phyloP scores from a whole-genome alignment of 2,329 filamentous ascomycete species.

The Tolypocladium pustulatum region DNA sequence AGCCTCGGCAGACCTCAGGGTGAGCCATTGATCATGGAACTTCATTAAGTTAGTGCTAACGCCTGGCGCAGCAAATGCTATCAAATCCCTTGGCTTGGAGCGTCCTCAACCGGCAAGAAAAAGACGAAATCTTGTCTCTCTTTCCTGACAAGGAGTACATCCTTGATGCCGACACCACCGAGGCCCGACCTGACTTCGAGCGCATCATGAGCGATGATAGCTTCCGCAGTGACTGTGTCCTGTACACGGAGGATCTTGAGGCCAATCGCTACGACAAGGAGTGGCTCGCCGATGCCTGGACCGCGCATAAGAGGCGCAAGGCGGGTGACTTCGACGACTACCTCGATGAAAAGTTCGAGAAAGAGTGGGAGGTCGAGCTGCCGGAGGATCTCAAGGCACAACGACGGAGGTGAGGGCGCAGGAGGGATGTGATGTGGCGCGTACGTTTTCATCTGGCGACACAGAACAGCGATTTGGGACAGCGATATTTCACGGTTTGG shows the following conservation, averaged over 20 bases:
- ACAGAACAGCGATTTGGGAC: neutral
- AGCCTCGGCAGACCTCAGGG: slow-evolving; percentile 25
- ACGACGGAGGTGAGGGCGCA: neutral
- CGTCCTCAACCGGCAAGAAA: slow-evolving; percentile 20
- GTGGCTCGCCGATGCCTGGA: slow-evolving; percentile 43
- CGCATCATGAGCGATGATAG: slow-evolving; percentile 34
- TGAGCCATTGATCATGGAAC: slow-evolving; percentile 9
- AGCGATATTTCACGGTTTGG: neutral
- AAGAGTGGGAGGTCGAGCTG: slow-evolving; percentile 35
- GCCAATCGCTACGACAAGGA: slow-evolving; percentile 39
- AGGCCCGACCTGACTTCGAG: slow-evolving; percentile 29
- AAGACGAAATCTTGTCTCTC: slow-evolving; percentile 23
- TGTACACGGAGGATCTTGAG: slow-evolving; percentile 33
- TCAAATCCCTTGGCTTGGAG: slow-evolving; percentile 28
- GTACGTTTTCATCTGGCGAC: neutral
- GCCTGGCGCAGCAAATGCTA: slow-evolving; percentile 20
- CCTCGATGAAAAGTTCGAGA: slow-evolving; percentile 31
- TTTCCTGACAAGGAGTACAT: slow-evolving; percentile 28
- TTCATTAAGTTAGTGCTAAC: neutral
- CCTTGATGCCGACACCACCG: slow-evolving; percentile 18
- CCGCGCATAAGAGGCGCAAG: slow-evolving; percentile 36
- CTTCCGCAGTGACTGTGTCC: slow-evolving; percentile 35
- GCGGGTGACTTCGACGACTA: slow-evolving; percentile 40
- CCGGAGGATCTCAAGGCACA: slow-evolving; percentile 19
- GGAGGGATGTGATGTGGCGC: neutral